Conservation (phyloP, 305 asterid genomes). For the Fraxinus albicans region DNA sequence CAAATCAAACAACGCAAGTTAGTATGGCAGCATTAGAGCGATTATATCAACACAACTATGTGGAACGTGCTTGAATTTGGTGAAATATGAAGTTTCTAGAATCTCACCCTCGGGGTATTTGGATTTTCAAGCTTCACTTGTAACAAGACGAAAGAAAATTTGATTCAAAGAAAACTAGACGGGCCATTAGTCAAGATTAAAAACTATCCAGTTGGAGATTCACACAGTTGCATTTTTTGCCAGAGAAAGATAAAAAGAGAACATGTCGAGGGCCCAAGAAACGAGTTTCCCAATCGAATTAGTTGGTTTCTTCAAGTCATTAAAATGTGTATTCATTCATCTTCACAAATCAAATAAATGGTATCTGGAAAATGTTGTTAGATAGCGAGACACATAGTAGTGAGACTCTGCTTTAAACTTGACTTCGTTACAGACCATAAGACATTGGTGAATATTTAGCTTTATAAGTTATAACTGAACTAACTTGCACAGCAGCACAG, state of each 20-base stretch:
- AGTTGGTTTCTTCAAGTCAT: neutral
- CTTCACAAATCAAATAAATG: neutral
- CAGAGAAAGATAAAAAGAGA: neutral
- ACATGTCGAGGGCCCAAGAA: neutral
- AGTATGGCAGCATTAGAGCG: neutral
- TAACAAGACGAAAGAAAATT: neutral
- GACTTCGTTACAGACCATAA: neutral
- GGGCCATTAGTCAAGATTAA: neutral
- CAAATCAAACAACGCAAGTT: slow-evolving; percentile 4
- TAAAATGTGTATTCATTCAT: neutral
- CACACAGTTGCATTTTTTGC: neutral
- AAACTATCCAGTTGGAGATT: neutral
- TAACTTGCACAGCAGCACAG: neutral
- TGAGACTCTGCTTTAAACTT: neutral
- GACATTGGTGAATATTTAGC: neutral
- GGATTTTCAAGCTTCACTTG: neutral
- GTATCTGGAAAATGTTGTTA: neutral
- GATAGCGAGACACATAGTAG: neutral
- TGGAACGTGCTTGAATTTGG: neutral
- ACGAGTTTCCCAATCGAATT: neutral
- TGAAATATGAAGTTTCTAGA: neutral
- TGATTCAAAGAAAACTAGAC: neutral
- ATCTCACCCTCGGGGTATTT: neutral
- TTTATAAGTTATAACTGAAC: neutral
- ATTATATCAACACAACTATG: neutral